These are phyloP conservation scores for Phytophthora pluvialis DNA, from an alignment of 352 stramenopile species.

Conservation along the genomic window DNA sequence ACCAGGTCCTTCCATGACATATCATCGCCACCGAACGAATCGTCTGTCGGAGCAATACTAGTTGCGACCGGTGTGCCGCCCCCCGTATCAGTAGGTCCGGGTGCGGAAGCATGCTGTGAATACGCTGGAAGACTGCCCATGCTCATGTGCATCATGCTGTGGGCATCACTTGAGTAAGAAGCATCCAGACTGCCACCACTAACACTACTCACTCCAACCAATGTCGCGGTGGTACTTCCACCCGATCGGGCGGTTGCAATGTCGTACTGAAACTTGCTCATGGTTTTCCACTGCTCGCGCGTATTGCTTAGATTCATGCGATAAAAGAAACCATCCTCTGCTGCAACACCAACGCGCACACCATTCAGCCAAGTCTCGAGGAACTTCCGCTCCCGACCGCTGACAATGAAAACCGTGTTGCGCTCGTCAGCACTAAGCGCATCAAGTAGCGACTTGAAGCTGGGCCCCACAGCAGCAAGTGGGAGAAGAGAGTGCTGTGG, in stretches of 20 bases:
- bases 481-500: slow-evolving; percentile 80
- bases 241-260: slow-evolving; percentile 44
- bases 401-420: slow-evolving; percentile 85
- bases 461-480: slow-evolving; percentile 76
- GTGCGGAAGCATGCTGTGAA: slow-evolving; percentile 35
- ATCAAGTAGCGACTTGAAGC: slow-evolving; percentile 81
- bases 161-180: slow-evolving; percentile 40
- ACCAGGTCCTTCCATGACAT: slow-evolving; percentile 86
- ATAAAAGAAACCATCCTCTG: slow-evolving; percentile 83
- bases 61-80: slow-evolving; percentile 27
- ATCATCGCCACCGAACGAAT: slow-evolving; percentile 64
- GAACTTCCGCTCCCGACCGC: slow-evolving; percentile 83
- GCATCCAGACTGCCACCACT: slow-evolving; percentile 37
- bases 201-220: slow-evolving; percentile 35
- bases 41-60: slow-evolving; percentile 44
- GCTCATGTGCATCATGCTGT: slow-evolving; percentile 54
- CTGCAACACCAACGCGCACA: slow-evolving; percentile 73
- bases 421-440: slow-evolving; percentile 64
- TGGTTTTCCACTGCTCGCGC: slow-evolving; percentile 79
- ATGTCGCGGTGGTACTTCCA: slow-evolving; percentile 25
- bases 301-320: slow-evolving; percentile 80
- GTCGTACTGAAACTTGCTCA: slow-evolving; percentile 88
- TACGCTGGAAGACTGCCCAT: slow-evolving; percentile 55
- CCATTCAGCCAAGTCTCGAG: slow-evolving; percentile 90
- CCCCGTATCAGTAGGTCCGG: slow-evolving; percentile 23